A percentile compares a stretch with the other conserved stretches of the same genome.
These are phyloP conservation scores for Coniophora puteana DNA, from an alignment of 1,284 basidiomycete species.

Conservation along the genomic window DNA sequence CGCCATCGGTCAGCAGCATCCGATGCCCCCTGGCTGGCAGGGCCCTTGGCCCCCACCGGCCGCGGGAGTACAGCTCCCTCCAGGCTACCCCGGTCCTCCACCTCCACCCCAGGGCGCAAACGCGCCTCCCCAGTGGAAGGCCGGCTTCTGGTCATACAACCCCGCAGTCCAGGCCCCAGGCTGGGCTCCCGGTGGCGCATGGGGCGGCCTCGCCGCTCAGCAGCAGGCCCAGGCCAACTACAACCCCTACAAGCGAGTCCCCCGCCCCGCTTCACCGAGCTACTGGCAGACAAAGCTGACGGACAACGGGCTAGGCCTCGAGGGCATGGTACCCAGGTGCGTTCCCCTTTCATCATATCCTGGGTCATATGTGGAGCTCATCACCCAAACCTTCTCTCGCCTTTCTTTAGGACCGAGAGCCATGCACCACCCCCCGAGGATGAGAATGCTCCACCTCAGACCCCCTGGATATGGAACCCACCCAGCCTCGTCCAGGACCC, in stretches of 20 bases:
- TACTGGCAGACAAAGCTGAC: slow-evolving; percentile 55
- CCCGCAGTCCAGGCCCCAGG: slow-evolving; percentile 20
- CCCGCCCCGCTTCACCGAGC: slow-evolving; percentile 53
- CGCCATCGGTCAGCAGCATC: slow-evolving; percentile 26
- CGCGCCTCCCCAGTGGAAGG: slow-evolving; percentile 22
- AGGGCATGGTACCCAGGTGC: slow-evolving; percentile 64
- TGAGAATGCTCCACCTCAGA: slow-evolving; percentile 29
- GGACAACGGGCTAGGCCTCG: slow-evolving; percentile 62
- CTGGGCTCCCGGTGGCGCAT: slow-evolving; percentile 27
- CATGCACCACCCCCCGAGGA: slow-evolving; percentile 24
- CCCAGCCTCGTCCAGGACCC: slow-evolving; percentile 25
- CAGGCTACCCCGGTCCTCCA: slow-evolving; percentile 30
- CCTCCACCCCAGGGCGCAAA: slow-evolving; percentile 17
- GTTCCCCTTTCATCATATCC: slow-evolving; percentile 21
- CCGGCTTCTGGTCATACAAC: slow-evolving; percentile 29
- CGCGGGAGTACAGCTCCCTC: slow-evolving; percentile 24
- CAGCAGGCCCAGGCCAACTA: slow-evolving; percentile 24
- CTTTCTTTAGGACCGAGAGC: slow-evolving; percentile 29
- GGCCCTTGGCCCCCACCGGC: slow-evolving; percentile 28
- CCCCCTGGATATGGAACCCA: slow-evolving; percentile 46
- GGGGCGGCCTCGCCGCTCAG: slow-evolving; percentile 12
- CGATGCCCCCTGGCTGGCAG: slow-evolving; percentile 26
- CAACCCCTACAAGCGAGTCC: slow-evolving; percentile 60
- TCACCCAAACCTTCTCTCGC: slow-evolving; percentile 6
- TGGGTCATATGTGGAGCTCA: slow-evolving; percentile 10